A percentile compares a stretch with the other conserved stretches of the same genome.
Evolutionary conservation across 352 stramenopile species (phyloP).

Genomic region (Pythium utonaiense): DNA sequence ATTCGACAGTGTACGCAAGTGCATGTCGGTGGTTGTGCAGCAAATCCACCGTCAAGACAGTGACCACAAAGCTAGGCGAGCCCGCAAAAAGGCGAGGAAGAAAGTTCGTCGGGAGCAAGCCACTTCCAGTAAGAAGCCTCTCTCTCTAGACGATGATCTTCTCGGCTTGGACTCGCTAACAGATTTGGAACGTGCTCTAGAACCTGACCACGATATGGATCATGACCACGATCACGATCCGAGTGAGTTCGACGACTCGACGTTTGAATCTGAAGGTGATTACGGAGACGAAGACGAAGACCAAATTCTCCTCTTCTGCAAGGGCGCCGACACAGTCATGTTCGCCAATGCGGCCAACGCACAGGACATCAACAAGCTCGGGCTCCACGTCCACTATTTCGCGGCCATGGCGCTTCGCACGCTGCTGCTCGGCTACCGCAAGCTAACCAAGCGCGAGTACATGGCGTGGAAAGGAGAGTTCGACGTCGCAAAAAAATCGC

Average conservation of each 20-base stretch:
- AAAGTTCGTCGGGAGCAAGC: constrained; percentile 4
- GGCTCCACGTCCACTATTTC: constrained; percentile 84
- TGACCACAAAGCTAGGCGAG: background rate
- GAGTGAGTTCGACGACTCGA: constrained; percentile 1
- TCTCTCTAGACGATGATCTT: constrained; percentile 15
- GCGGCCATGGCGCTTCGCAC: constrained; percentile 85
- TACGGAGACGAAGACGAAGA: constrained; percentile 33
- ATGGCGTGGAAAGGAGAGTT: constrained; percentile 70
- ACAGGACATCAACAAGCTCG: constrained; percentile 73
- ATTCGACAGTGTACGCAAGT: constrained; percentile 85
- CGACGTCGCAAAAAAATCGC: constrained; percentile 58
- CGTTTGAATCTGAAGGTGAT: constrained; percentile 14
- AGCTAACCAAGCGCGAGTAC: constrained; percentile 59
- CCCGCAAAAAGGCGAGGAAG: background rate
- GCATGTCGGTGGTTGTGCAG: constrained; percentile 81
- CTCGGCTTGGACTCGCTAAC: constrained; percentile 21
- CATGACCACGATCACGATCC: background rate
- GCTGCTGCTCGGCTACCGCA: constrained; percentile 76
- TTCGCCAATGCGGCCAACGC: constrained; percentile 69
- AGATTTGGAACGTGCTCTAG: constrained; percentile 31
- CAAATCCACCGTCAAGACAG: constrained; percentile 27
- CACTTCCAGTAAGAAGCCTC: constrained; percentile 14
- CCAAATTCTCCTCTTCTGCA: constrained; percentile 79
- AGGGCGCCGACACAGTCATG: constrained; percentile 89
- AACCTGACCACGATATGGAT: constrained; percentile 3